Evolutionary conservation across 1,139 yeast genomes (phyloP).

Genomic region (Pichia terricola): DNA sequence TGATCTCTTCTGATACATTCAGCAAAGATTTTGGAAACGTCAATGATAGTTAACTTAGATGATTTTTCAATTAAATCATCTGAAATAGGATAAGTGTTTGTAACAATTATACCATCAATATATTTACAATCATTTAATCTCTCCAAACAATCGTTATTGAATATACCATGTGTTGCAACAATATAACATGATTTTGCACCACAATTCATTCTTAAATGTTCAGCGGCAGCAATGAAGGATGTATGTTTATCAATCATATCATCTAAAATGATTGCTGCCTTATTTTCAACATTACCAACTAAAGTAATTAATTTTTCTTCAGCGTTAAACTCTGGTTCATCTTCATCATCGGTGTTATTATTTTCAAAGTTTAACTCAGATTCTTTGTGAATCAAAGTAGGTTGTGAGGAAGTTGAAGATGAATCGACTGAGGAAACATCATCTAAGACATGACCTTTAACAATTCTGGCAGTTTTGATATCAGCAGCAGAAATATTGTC

Average conservation of each 20-base stretch:
- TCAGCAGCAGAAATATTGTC: constrained; percentile 65
- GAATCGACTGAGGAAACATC: constrained; percentile 30
- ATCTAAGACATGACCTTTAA: constrained; percentile 94
- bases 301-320: constrained; percentile 86
- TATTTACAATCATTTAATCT: constrained; percentile 66
- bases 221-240: constrained; percentile 94
- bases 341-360: constrained; percentile 75
- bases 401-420: constrained; percentile 4
- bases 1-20: constrained; percentile 98
- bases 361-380: constrained; percentile 46
- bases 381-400: constrained; percentile 16
- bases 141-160: constrained; percentile 79
- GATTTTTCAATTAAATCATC: constrained; percentile 46
- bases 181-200: constrained; percentile 89
- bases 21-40: constrained; percentile 90
- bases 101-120: constrained; percentile 84
- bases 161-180: constrained; percentile 92
- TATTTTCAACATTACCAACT: constrained; percentile 89
- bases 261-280: constrained; percentile 88
- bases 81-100: constrained; percentile 89
- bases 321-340: constrained; percentile 58
- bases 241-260: constrained; percentile 96
- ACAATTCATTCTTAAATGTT: constrained; percentile 87
- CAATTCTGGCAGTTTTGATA: constrained; percentile 90
- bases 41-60: constrained; percentile 73